Percentiles rank a stretch among this genome's conserved stretches.
These are phyloP conservation scores for Acacia melanoxylon DNA, from an alignment of 306 rosid genomes.

Conservation along the genomic window DNA sequence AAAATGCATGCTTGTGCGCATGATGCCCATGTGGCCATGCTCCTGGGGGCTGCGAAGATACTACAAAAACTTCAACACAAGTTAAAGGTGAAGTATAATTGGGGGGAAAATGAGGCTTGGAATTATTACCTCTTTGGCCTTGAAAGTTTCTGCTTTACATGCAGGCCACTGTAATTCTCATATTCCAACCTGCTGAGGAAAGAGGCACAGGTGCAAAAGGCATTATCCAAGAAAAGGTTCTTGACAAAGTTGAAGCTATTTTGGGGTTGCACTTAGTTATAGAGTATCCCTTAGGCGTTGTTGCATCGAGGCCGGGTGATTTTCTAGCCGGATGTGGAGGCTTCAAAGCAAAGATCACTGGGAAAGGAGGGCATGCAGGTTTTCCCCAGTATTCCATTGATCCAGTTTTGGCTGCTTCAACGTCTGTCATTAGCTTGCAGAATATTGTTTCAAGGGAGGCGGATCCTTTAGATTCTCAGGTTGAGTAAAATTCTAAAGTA, in stretches of 20 bases:
- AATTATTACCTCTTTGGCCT: neutral
- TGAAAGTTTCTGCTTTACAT: slow-evolving; percentile 21
- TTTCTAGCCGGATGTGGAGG: slow-evolving; percentile 96
- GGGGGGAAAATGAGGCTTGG: neutral
- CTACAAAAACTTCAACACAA: slow-evolving; percentile 56
- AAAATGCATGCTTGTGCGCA: slow-evolving; percentile 97
- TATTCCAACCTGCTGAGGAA: slow-evolving; percentile 95
- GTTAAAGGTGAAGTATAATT: slow-evolving; percentile 51
- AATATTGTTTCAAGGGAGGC: slow-evolving; percentile 80
- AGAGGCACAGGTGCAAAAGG: slow-evolving; percentile 73
- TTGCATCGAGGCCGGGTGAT: slow-evolving; percentile 74
- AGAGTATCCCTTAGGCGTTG: slow-evolving; percentile 55
- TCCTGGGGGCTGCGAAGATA: slow-evolving; percentile 89
- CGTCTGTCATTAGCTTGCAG: slow-evolving; percentile 82
- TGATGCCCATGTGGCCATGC: slow-evolving; percentile 87
- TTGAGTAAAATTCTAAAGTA: slow-evolving; percentile 25
- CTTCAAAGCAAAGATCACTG: slow-evolving; percentile 83
- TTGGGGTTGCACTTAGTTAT: slow-evolving; percentile 62
- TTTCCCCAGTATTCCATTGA: slow-evolving; percentile 66
- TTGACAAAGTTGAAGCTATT: slow-evolving; percentile 78
- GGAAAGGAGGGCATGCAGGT: slow-evolving; percentile 83
- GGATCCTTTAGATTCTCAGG: slow-evolving; percentile 92
- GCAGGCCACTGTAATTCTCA: slow-evolving; percentile 75
- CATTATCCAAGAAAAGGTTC: slow-evolving; percentile 73
- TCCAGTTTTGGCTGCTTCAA: slow-evolving; percentile 80